These are phyloP conservation scores for Acer yangbiense DNA, from an alignment of 345 rosid species.

Conservation along the genomic window DNA sequence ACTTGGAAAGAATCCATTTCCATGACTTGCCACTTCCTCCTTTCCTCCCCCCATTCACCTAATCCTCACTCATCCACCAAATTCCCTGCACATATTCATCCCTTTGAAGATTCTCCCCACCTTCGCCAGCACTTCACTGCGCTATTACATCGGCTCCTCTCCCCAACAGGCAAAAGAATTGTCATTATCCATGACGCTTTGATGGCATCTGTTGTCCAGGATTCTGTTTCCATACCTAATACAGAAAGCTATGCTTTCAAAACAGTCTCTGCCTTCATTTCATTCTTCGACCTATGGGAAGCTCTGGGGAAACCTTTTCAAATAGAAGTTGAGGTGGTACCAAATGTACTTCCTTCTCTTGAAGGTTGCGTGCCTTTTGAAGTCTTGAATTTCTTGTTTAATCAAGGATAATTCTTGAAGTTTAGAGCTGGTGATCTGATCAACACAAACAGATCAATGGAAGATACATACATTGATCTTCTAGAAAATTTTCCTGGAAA, in stretches of 20 bases:
- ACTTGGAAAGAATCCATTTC: constrained; percentile 9
- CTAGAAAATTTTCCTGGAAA: not conserved
- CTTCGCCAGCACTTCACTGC: constrained; percentile 20
- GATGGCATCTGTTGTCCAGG: constrained; percentile 25
- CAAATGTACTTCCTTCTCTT: not conserved
- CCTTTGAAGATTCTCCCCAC: constrained; percentile 10
- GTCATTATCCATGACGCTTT: constrained; percentile 24
- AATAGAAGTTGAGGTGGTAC: not conserved
- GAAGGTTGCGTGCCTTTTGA: constrained; percentile 20
- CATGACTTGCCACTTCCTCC: constrained; percentile 24
- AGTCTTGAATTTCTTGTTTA: constrained; percentile 6
- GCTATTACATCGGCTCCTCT: constrained; percentile 13
- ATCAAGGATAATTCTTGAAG: constrained; percentile 9
- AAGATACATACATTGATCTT: constrained; percentile 17
- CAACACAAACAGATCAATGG: constrained; percentile 24
- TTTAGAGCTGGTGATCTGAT: constrained; percentile 9
- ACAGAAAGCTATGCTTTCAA: constrained; percentile 23
- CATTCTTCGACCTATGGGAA: not conserved
- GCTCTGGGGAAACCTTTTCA: not conserved
- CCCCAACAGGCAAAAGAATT: constrained; percentile 1
- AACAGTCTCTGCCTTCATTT: constrained; percentile 20
- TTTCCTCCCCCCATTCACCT: constrained; percentile 26
- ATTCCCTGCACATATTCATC: constrained; percentile 25
- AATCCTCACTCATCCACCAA: constrained; percentile 21
- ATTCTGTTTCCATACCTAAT: constrained; percentile 8